Evolutionary conservation across 1,284 basidiomycete genomes (phyloP), one percentile per base, ranked within the genome.

Genomic region (Fomitopsis schrenkii): DNA sequence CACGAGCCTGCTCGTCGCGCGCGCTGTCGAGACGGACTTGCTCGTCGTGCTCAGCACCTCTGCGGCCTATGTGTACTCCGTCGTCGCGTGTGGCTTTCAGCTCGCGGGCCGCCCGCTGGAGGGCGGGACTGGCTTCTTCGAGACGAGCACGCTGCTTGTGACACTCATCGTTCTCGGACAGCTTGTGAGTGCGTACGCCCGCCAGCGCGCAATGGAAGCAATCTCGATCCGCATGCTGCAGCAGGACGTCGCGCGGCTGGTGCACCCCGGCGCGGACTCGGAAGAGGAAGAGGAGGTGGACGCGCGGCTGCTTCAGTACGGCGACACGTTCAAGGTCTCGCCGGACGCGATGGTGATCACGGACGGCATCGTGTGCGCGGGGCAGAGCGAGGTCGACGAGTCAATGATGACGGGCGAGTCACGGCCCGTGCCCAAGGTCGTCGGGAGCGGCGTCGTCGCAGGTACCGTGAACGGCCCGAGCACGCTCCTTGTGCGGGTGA

Each of bases 351-450:
- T 73, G 6, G 69, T 81, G 55, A 76, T 79, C 38, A 80, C 79
- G 0, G 80, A 82, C 63, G 80, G 80, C 17, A 58, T 72, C 28
- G 71, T 82, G 19, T 57, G 75, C 48, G 62, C 64, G 22, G 80
- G 80, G 12, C 62, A 68, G 6, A 77, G 75, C 55, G 72, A 75
- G 44, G 73, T 79, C 5, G 78, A 82, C 67, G 80, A 82, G 67
- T 77, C 78, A 4, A 77, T 76, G 63, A 71, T 81, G 63, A 81
- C 78, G 0, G 80, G 80, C 42, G 80, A 82, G 70, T 73, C 76
- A n/a, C 64, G 71, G 41, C 76, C 79, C 12, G 74, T 79, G 2
- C 64, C 70, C 56, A 81, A 81, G 68, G 57, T 55, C 6, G 44
- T 64, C 0, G 79, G 78, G 14, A 71, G 66, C 56, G 61, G 63